Conservation (phyloP, 345 rosid species). For the Heritiera littoralis region DNA sequence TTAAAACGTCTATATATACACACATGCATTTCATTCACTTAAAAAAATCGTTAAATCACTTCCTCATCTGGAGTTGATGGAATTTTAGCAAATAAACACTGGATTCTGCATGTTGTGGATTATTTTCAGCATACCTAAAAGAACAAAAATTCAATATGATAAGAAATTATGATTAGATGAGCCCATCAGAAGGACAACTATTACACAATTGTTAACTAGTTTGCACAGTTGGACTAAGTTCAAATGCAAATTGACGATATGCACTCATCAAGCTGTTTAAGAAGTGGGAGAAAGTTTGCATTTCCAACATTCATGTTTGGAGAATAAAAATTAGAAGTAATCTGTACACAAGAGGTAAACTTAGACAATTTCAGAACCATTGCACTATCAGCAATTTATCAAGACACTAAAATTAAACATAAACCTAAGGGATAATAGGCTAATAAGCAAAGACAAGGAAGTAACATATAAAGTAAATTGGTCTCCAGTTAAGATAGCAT, state of each 20-base stretch:
- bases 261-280: conserved; percentile 92
- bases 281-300: conserved; percentile 78
- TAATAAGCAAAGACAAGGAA: conserved; percentile 8
- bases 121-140: conserved; percentile 74
- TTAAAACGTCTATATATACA: background rate
- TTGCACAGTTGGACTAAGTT: background rate
- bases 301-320: conserved; percentile 80
- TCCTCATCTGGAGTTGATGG: conserved; percentile 86
- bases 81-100: conserved; percentile 92
- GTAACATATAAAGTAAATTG: conserved; percentile 6
- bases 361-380: conserved; percentile 9
- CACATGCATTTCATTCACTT: conserved; percentile 4
- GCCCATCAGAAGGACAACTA: conserved; percentile 10
- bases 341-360: conserved; percentile 46
- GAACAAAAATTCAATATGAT: conserved; percentile 14
- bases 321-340: conserved; percentile 84
- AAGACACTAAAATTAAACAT: background rate
- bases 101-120: conserved; percentile 93
- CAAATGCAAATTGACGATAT: conserved; percentile 66
- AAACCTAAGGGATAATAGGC: background rate
- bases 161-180: background rate
- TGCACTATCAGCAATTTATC: background rate
- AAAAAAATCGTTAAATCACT: conserved; percentile 13
- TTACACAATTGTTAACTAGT: background rate
- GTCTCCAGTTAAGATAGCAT: conserved; percentile 39